These are phyloP conservation scores for Ustilago bromivora DNA, from an alignment of 1,284 basidiomycete genomes.

Conservation along the genomic window DNA sequence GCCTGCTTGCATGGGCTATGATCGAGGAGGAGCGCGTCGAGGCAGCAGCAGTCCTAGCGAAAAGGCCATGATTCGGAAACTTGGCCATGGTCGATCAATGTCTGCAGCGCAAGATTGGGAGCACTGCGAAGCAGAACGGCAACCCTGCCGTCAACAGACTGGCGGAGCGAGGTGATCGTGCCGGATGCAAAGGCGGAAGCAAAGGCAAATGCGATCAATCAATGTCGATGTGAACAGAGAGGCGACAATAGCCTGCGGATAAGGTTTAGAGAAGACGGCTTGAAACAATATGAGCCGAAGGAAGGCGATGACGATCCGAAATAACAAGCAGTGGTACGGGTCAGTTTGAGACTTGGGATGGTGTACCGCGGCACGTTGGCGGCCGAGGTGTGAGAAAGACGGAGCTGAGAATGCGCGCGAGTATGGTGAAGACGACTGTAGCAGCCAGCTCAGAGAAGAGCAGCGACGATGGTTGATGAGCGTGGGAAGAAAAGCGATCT, in stretches of 20 bases:
- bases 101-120: not conserved
- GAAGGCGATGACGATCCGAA: not conserved
- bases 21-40: constrained; percentile 37
- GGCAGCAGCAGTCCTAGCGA: constrained; percentile 48
- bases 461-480: constrained; percentile 21
- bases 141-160: not conserved
- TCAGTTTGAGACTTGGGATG: not conserved
- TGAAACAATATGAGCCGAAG: not conserved
- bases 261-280: not conserved
- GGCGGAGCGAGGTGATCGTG: not conserved
- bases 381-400: not conserved
- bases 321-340: not conserved
- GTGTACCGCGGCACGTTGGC: not conserved
- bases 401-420: too few relatives aligned
- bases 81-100: constrained; percentile 41
- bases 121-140: constrained; percentile 3
- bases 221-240: not conserved
- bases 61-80: constrained; percentile 52
- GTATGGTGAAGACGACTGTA: too few relatives aligned
- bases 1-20: constrained; percentile 32
- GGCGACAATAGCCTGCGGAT: not conserved
- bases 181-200: not conserved
- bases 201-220: not conserved
- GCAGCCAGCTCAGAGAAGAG: constrained; percentile 17
- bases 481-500: not conserved